Conservation (phyloP, 2,329 filamentous ascomycete species). For the Aspergillus texensis region DNA sequence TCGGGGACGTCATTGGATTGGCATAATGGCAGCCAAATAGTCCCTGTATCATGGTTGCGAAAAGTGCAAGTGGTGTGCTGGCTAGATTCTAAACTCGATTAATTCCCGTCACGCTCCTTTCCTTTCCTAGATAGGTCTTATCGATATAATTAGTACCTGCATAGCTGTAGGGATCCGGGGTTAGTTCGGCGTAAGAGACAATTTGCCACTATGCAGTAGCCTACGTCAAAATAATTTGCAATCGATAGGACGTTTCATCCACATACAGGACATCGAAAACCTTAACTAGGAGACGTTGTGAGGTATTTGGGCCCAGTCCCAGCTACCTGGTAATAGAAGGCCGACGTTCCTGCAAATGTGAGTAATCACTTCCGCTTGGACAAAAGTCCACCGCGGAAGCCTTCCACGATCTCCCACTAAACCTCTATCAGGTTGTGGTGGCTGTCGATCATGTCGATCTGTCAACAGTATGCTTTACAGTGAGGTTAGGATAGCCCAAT, state of each 20-base stretch:
- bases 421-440: conserved; percentile 12
- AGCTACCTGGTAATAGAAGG: background rate
- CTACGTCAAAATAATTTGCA: background rate
- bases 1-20: background rate
- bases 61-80: background rate
- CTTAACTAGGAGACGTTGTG: background rate
- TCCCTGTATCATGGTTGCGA: background rate
- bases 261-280: background rate
- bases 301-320: background rate
- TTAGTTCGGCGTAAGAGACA: background rate
- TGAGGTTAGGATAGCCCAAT: background rate
- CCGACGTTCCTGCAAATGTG: conserved; percentile 23
- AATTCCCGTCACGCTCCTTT: background rate
- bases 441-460: conserved; percentile 17
- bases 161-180: background rate
- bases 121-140: background rate
- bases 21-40: background rate
- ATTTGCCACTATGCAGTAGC: background rate
- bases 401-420: conserved; percentile 24
- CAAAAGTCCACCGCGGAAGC: conserved; percentile 11
- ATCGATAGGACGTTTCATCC: background rate
- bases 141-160: background rate
- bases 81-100: background rate
- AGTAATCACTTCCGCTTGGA: conserved; percentile 27
- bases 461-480: background rate